These are phyloP conservation scores for Thozetella sp. DNA, from an alignment of 495 filamentous ascomycete genomes.

Conservation along the genomic window DNA sequence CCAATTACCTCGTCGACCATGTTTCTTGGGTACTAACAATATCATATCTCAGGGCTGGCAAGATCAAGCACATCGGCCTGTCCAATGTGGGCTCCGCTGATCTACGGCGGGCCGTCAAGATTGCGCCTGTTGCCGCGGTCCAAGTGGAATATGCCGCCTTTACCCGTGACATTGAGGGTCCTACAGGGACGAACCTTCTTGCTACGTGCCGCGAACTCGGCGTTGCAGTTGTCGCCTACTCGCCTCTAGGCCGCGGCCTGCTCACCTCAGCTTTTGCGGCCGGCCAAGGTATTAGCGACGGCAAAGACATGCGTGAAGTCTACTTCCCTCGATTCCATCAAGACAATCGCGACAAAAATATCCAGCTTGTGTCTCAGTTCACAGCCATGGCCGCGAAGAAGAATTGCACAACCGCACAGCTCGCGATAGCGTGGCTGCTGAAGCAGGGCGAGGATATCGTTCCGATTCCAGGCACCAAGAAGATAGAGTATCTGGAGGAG, in stretches of 20 bases:
- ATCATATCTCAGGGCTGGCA: constrained; percentile 39
- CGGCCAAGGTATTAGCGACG: neutral
- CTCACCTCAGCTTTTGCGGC: constrained; percentile 46
- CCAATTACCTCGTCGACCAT: neutral
- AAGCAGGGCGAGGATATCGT: constrained; percentile 53
- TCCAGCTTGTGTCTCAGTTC: neutral
- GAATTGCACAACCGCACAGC: constrained; percentile 42
- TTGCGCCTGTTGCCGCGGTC: constrained; percentile 16
- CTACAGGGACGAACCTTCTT: neutral
- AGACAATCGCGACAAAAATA: neutral
- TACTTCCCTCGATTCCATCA: neutral
- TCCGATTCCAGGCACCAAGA: constrained; percentile 58
- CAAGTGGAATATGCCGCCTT: constrained; percentile 27
- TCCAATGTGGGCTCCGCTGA: constrained; percentile 35
- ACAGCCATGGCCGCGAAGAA: constrained; percentile 23
- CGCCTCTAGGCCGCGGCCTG: constrained; percentile 63
- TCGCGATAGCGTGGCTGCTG: constrained; percentile 52
- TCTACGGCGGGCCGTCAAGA: constrained; percentile 37
- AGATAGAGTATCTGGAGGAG: constrained; percentile 52
- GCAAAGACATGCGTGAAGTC: neutral
- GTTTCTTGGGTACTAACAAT: neutral
- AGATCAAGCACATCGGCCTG: constrained; percentile 52
- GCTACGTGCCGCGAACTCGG: constrained; percentile 33
- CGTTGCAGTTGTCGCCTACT: constrained; percentile 58
- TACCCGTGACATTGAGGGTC: constrained; percentile 19